A percentile compares a stretch with the other conserved stretches of the same genome.
Evolutionary conservation across 2,329 filamentous ascomycete species (phyloP).

Genomic region (Emergomyces africanus): DNA sequence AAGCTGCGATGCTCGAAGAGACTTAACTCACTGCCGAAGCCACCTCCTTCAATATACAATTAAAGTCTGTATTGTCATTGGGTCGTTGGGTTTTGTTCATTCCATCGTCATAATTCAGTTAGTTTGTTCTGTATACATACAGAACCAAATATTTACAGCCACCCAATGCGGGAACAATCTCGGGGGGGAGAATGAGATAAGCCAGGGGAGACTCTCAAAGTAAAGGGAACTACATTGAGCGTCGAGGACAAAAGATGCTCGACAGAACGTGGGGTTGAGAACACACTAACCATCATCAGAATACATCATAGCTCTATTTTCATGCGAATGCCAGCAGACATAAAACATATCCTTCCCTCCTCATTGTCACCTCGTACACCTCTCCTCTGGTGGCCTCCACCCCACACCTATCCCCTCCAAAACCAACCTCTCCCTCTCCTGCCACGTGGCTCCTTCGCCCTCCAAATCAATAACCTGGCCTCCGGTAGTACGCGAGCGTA

Average conservation of each 20-base stretch:
- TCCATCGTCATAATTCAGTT: background rate
- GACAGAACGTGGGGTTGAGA: background rate
- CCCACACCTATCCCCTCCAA: constrained; percentile 63
- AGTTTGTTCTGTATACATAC: background rate
- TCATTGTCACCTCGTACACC: constrained; percentile 48
- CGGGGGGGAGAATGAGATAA: background rate
- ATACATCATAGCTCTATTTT: background rate
- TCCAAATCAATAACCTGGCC: constrained; percentile 57
- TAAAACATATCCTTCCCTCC: too few species aligned
- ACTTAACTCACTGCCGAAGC: background rate
- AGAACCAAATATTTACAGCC: background rate
- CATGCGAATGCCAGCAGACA: background rate
- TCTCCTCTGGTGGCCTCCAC: constrained; percentile 53
- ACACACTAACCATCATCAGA: background rate
- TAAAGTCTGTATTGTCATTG: background rate
- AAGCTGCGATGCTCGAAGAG: background rate
- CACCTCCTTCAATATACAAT: background rate
- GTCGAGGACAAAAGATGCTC: background rate
- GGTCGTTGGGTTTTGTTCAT: background rate
- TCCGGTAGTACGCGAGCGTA: constrained; percentile 54
- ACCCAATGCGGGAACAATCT: background rate
- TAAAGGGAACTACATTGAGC: background rate
- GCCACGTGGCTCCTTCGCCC: constrained; percentile 40
- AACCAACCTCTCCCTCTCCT: constrained; percentile 65
- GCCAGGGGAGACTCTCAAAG: background rate